Evolutionary conservation across 1,284 basidiomycete species (phyloP), one percentile per base, ranked within the genome.

Genomic region (Melampsora larici-populina): DNA sequence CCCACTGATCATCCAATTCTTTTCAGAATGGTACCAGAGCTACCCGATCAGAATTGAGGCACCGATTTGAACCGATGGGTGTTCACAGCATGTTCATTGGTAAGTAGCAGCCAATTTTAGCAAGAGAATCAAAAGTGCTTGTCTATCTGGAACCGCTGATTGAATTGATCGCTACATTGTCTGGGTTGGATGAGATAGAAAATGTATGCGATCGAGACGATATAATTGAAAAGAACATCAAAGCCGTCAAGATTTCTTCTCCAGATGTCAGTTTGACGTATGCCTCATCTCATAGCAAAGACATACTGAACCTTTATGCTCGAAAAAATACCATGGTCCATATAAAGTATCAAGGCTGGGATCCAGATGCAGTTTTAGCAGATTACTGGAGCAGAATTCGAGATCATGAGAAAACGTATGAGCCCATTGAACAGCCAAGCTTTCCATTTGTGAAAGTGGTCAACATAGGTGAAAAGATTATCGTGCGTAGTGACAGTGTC

Each of bases 221-320:
- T 29, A 91, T 99, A 78, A 93, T 99, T 78, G 91, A 96, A 80
- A 89, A 89, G 9, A 99, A 99, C 82, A 97, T 99, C 71, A 89
- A 95, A 67, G 93, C 90, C 80, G 96, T 99, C 85, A 99, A 99
- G 87, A 93, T 99, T 69, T 96, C 94, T 26, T 98, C 95, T 29
- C 96, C 95, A 2, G 95, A 98, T 84, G 94, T 93, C 82, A 77
- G 91, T 87, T 69, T 60, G n/a, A 48, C 29, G 4, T 33, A 29
- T 43, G 18, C 8, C 17, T 49, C 43, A 33, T 64, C 62, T 29
- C 31, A 64, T 33, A 18, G 51, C 24, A 55, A 21, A 4, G 18
- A 26, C 7, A 55, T 55, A 26, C 51, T 55, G 51, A 55, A 36
- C 36, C 36, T 55, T 55, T 7, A 55, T 55, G 51, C 17, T 55